Conservation (phyloP, 768 basidiomycete species). For the Hydnomerulius pinastri region DNA sequence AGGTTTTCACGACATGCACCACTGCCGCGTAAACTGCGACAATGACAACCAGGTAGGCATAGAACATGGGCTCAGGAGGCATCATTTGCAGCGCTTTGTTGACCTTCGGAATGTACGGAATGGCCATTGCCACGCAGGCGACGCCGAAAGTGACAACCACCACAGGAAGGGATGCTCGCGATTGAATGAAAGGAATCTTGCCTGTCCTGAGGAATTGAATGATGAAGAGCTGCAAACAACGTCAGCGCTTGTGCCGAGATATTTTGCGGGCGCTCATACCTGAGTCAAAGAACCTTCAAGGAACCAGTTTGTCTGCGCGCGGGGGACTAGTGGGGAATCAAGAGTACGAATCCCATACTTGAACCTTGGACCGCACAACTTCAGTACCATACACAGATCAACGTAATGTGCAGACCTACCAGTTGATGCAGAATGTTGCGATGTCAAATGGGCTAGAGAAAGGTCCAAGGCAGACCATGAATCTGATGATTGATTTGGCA, state of each 20-base stretch:
- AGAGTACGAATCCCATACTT: constrained; percentile 29
- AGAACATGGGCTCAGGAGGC: constrained; percentile 31
- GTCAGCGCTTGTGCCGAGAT: no score
- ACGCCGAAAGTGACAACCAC: constrained; percentile 32
- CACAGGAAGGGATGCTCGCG: constrained; percentile 29
- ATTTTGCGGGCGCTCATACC: no score
- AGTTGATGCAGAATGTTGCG: constrained; percentile 32
- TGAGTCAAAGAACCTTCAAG: constrained; percentile 38
- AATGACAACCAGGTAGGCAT: constrained; percentile 24
- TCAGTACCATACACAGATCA: not conserved
- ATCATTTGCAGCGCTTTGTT: constrained; percentile 28
- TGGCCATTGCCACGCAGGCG: constrained; percentile 34
- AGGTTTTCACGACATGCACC: constrained; percentile 27
- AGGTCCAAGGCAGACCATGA: constrained; percentile 38
- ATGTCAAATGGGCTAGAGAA: constrained; percentile 40
- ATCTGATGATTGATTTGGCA: constrained; percentile 36
- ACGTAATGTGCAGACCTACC: constrained; percentile 17
- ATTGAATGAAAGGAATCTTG: constrained; percentile 34
- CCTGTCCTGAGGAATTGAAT: constrained; percentile 34
- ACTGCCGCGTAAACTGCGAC: constrained; percentile 24
- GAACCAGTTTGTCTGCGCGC: constrained; percentile 39
- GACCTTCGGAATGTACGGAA: constrained; percentile 34
- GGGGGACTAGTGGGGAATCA: constrained; percentile 30
- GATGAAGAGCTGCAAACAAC: constrained; percentile 34
- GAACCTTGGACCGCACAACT: constrained; percentile 23